phyloP scores from a whole-genome alignment of 331 rosid genomes.

The Arachis monticola region DNA sequence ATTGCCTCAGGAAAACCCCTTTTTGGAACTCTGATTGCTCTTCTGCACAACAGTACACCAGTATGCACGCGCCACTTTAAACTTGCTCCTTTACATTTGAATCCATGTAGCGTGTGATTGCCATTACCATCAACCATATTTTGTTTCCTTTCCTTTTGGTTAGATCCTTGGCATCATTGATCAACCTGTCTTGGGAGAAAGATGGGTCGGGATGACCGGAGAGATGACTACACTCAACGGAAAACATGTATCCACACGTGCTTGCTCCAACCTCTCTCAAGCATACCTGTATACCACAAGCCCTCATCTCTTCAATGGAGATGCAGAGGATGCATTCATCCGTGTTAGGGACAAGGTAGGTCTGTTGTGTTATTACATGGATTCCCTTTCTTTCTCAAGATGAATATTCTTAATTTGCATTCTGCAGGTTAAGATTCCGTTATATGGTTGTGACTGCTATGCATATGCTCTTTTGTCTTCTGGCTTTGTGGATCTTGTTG shows the following conservation, averaged over 20 bases:
- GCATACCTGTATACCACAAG: slow-evolving; percentile 97
- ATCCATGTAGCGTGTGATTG: slow-evolving; percentile 8
- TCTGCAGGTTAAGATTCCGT: slow-evolving; percentile 84
- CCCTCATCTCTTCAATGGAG: slow-evolving; percentile 85
- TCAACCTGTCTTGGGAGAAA: slow-evolving; percentile 88
- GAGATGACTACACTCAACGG: slow-evolving; percentile 78
- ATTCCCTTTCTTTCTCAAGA: slow-evolving; percentile 8
- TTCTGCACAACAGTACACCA: slow-evolving; percentile 72
- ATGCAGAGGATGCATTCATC: slow-evolving; percentile 81
- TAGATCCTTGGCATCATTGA: slow-evolving; percentile 95
- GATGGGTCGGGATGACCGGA: slow-evolving; percentile 91
- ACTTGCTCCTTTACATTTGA: slow-evolving; percentile 13
- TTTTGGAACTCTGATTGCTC: slow-evolving; percentile 92
- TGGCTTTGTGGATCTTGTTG: slow-evolving; percentile 91
- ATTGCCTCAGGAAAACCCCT: slow-evolving; percentile 80
- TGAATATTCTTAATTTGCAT: not conserved
- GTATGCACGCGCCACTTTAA: slow-evolving; percentile 56
- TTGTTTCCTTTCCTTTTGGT: slow-evolving; percentile 34
- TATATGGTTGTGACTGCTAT: slow-evolving; percentile 98
- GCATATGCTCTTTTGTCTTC: slow-evolving; percentile 94
- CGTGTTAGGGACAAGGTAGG: slow-evolving; percentile 86
- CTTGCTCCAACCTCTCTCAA: slow-evolving; percentile 67
- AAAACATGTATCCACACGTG: slow-evolving; percentile 73
- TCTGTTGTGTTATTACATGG: slow-evolving; percentile 15
- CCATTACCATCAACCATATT: slow-evolving; percentile 22